A percentile compares a stretch with the other conserved stretches of the same genome.
phyloP scores from a whole-genome alignment of 2,329 filamentous ascomycete genomes.

The Sclerotinia minor region DNA sequence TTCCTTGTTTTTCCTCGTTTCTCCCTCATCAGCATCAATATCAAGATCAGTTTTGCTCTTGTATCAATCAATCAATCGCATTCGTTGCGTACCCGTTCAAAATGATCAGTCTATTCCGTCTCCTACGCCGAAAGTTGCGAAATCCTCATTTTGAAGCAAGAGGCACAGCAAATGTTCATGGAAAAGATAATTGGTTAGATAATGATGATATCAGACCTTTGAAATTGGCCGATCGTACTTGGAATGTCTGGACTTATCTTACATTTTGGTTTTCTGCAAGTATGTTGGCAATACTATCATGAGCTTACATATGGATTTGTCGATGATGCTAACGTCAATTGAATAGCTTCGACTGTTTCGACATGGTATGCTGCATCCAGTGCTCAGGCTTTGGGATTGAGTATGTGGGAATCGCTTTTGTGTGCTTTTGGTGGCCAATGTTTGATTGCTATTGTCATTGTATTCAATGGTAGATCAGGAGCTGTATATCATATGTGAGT shows the following conservation, averaged over 20 bases:
- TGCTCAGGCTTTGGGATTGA: conserved; percentile 47
- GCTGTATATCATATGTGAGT: conserved; percentile 47
- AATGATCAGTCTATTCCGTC: background rate
- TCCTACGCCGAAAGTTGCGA: conserved; percentile 2
- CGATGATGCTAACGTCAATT: background rate
- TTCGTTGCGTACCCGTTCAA: background rate
- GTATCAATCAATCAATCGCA: background rate
- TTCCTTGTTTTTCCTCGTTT: background rate
- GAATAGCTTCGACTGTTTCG: conserved; percentile 42
- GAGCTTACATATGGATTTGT: too few species aligned
- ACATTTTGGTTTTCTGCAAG: conserved; percentile 25
- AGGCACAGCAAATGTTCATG: conserved; percentile 37
- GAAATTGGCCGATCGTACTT: conserved; percentile 45
- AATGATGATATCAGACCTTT: conserved; percentile 48
- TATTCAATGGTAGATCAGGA: conserved; percentile 47
- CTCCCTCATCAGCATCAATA: background rate
- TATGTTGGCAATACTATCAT: background rate
- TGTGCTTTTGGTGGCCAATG: conserved; percentile 47
- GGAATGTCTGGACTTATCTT: conserved; percentile 46
- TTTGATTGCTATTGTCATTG: conserved; percentile 46
- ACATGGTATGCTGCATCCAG: conserved; percentile 46
- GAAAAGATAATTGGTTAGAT: conserved; percentile 42
- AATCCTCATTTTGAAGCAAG: conserved; percentile 29
- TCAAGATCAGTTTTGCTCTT: background rate
- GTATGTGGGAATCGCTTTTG: conserved; percentile 51